Evolutionary conservation across 345 rosid genomes (phyloP), one percentile per base, ranked within the genome.

Genomic region (Angophora floribunda): DNA sequence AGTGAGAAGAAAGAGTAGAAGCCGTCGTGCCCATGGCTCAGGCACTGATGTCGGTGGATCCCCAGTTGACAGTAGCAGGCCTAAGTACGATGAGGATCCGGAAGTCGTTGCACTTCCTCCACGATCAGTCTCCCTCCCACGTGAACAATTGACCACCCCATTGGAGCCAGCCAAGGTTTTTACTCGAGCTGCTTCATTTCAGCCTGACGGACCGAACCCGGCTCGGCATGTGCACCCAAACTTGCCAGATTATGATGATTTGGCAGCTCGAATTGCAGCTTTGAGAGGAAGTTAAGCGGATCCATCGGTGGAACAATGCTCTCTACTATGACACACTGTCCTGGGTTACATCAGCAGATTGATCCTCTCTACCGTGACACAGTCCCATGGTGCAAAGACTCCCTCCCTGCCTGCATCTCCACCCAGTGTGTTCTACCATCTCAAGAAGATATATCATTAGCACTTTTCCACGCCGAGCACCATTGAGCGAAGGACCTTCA

Each of bases 201-300:
- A 96, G 90, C 94, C 96, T 13, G 99, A 93, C 80, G 90, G 95
- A 88, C 93, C 95, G 5, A 91, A 86, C 88, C 89, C 91, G 50
- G 96, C 97, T 16, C 91, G 93, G 84, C 99, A 98, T 52, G 99
- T 98, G 90, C 99, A 98, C 92, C 99, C 99, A 3, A 98, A 97
- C 91, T 92, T 98, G 89, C 99, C 99, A 8, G 95, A 98, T 90
- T 98, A 96, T 70, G 99, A 98, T 70, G 97, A 95, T 88, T 91
- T 98, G 94, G 98, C 99, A 11, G 99, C 99, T 12, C 94, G 95
- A 28, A 92, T 98, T 91, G 96, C 99, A 11, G 96, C 97, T 55
- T 93, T 97, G 86, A 96, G 93, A 91, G 99, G 98, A 86, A 94
- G 93, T 87, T 97, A 93, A 57, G 67, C 9, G 9, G 51, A 59